Conservation (phyloP, 2,329 filamentous ascomycete genomes). For the Albifimbria verrucaria region DNA sequence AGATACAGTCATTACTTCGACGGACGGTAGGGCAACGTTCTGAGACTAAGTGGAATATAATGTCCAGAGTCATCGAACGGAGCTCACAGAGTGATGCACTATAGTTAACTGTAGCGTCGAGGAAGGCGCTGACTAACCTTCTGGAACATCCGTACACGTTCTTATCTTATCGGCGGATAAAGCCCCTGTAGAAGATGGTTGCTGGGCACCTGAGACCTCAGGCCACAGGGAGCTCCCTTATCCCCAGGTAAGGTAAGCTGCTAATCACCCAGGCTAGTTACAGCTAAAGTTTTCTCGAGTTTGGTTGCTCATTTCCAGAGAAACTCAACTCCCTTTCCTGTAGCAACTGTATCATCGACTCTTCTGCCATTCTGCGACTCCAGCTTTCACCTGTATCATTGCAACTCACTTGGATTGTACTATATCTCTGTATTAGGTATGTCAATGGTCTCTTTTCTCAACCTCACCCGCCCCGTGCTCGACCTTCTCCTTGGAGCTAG, state of each 20-base stretch:
- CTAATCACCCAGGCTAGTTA: no score
- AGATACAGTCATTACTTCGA: no score
- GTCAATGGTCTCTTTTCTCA: neutral
- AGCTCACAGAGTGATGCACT: no score
- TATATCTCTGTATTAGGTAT: neutral
- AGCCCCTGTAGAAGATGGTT: neutral
- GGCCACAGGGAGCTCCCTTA: slow-evolving; percentile 20
- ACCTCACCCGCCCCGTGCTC: neutral
- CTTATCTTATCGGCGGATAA: no score
- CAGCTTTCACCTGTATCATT: neutral
- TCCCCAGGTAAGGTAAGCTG: no score
- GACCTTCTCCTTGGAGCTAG: no score
- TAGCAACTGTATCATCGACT: neutral
- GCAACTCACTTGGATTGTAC: neutral
- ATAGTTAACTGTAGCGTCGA: no score
- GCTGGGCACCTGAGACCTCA: slow-evolving; percentile 30
- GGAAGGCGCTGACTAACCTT: no score
- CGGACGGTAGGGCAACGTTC: no score
- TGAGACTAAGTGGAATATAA: no score
- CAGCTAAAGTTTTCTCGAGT: neutral
- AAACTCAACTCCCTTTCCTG: neutral
- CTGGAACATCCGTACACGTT: no score
- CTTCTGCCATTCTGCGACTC: neutral
- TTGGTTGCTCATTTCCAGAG: neutral
- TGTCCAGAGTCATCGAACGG: no score